Evolutionary conservation across 495 filamentous ascomycete species (phyloP), one percentile per base, ranked within the genome.

Genomic region (Penicillium pulvis): DNA sequence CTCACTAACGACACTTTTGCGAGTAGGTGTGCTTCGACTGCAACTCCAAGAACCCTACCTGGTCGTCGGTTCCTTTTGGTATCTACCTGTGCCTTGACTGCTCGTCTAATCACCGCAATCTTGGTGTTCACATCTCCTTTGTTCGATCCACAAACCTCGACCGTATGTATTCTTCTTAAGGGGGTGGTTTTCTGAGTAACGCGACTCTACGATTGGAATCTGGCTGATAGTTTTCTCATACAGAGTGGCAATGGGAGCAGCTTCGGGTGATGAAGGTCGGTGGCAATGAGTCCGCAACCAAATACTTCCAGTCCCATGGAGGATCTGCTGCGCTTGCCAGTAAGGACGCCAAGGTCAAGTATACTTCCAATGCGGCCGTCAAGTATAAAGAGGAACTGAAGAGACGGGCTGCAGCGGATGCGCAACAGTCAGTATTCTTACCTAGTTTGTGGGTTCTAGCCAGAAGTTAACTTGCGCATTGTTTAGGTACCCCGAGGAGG

Each of bases 211-310:
- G 24, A 44, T 23, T 24, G 30, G 30, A 14, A n/a, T 17, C 41
- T 46, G 23, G 55, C 64, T 75, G 61, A 75, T 61, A 23, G 20
- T 1, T 49, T 19, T 39, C 5, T 10, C 39, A 42, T 51, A 50
- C 67, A 98, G 94, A 95, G 79, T 98, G 95, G 95, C 91, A 96
- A 89, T 98, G 94, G 93, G 93, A 97, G 68, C 93, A 98, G 69
- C 84, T 98, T 33, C 89, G 94, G 42, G 74, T 90, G n/a, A 98
- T 98, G 94, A 98, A 98, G 76, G 91, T 97, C 17, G 94, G 94
- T 63, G 94, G 94, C 56, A 98, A 98, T 71, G 94, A 98, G 74
- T 96, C 92, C 31, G 95, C 94, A 24, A 98, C 92, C 51, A 97
- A 96, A 74, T 98, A 90, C 76, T 98, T 97, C 79, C 92, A 97